Evolutionary conservation across 2,329 filamentous ascomycete species (phyloP), one percentile per base, ranked within the genome.

Genomic region (Trichoderma hamatum): DNA sequence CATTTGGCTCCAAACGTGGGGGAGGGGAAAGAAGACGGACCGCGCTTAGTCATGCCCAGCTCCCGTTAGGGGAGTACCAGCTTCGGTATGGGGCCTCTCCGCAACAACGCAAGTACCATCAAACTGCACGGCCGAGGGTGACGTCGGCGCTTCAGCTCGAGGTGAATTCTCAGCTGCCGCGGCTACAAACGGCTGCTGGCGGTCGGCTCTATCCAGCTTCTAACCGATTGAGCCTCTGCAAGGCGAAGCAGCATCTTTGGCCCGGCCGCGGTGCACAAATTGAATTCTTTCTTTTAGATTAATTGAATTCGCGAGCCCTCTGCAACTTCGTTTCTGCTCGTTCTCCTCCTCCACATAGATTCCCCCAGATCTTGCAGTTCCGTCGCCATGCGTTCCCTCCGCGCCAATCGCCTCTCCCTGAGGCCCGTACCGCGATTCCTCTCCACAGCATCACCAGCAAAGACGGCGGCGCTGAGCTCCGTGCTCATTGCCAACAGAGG

Each of bases 401-500:
- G 85, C 73, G 81, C 83, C 63, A 83, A 82, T 70, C 82, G 84
- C 72, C 80, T 84, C 72, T 82, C 82, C 71, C 77, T 85, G 73
- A 83, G 82, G 72, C 78, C 79, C 61, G 78, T 80, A 72, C 79
- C 80, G 78, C 83, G 78, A 59, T 75, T 76, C 70, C 72, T 78
- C 69, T 80, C 76, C 55, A 73, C 76, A 56, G 55, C 52, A 26
- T 78, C 75, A 10, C 16, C 39, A 19, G 19, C 39, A n/a, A 77
- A 76, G 66, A 71, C 75, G 14, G 84, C 82, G 16, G 85, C 87
- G 34, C 87, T 90, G 73, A 89, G 89, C 67, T 97, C 94, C 10
- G 92, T 98, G 52, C 86, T 99, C 28, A 98, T 99, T 78, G 96
- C 96, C 66, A 99, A 99, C 79, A 90, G 96, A 74, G 96, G 96